phyloP scores from a whole-genome alignment of 345 rosid genomes.

The Draba incana region DNA sequence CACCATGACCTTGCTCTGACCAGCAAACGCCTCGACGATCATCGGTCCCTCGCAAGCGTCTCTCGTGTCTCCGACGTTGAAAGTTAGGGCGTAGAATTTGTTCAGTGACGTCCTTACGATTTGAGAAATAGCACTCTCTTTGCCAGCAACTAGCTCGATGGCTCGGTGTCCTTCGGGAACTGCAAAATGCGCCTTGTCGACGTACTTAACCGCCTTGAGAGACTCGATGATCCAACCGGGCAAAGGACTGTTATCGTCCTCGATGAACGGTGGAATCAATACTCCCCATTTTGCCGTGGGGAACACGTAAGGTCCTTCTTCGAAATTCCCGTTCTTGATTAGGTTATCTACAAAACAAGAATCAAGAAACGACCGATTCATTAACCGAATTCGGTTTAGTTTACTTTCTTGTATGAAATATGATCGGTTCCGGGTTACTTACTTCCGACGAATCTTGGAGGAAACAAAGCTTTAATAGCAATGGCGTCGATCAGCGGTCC shows the following conservation, averaged over 20 bases:
- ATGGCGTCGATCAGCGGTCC: conserved; percentile 80
- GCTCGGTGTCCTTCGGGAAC: conserved; percentile 65
- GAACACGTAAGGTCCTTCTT: conserved; percentile 71
- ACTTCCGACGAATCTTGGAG: conserved; percentile 55
- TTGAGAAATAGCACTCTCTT: conserved; percentile 75
- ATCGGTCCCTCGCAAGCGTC: conserved; percentile 64
- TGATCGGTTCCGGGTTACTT: conserved; percentile 19
- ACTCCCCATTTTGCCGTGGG: conserved; percentile 63
- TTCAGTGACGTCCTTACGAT: conserved; percentile 48
- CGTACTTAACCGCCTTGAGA: conserved; percentile 75
- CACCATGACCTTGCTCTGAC: conserved; percentile 45
- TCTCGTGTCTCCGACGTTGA: conserved; percentile 61
- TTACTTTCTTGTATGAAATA: not conserved
- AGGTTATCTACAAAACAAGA: conserved; percentile 47
- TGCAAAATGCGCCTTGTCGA: conserved; percentile 58
- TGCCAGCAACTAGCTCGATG: conserved; percentile 72
- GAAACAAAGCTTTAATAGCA: conserved; percentile 55
- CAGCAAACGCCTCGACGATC: conserved; percentile 71
- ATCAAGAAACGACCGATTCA: not conserved
- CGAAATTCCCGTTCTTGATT: conserved; percentile 73
- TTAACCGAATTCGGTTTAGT: not conserved
- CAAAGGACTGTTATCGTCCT: conserved; percentile 68
- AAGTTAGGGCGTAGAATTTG: conserved; percentile 57
- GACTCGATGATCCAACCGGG: conserved; percentile 89
- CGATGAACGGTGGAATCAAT: conserved; percentile 67